Percentiles rank a stretch among this genome's conserved stretches.
These are phyloP conservation scores for Juglanconis oblonga DNA, from an alignment of 2,329 filamentous ascomycete genomes.

Conservation along the genomic window DNA sequence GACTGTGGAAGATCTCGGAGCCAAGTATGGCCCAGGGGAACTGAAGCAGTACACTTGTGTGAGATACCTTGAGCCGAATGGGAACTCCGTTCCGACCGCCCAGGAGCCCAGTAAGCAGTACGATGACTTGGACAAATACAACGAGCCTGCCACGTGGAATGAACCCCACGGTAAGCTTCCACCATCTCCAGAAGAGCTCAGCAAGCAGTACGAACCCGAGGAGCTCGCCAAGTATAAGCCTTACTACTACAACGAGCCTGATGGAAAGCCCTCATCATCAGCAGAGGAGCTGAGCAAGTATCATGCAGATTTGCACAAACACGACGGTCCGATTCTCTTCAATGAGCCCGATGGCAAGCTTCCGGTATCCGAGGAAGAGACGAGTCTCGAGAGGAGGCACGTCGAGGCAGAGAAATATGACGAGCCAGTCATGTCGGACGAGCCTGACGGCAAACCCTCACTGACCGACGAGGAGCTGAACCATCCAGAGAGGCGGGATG, in stretches of 20 bases:
- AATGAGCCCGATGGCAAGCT: too few species aligned
- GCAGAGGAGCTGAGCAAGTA: background rate
- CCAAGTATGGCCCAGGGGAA: conserved; percentile 15
- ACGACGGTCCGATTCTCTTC: too few species aligned
- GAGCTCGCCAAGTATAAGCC: background rate
- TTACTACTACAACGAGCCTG: background rate
- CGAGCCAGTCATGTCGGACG: background rate
- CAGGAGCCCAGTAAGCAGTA: conserved; percentile 25
- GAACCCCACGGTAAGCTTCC: conserved; percentile 21
- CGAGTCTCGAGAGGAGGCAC: too few species aligned
- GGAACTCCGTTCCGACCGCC: conserved; percentile 11
- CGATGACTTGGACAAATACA: conserved; percentile 39
- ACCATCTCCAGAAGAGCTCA: background rate
- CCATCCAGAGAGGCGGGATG: conserved; percentile 32
- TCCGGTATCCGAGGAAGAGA: too few species aligned
- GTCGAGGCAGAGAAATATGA: background rate
- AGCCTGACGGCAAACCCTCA: background rate
- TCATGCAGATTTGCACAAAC: background rate
- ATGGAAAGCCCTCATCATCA: background rate
- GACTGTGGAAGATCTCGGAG: background rate
- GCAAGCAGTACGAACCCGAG: background rate
- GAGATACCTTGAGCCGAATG: conserved; percentile 24
- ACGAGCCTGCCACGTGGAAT: conserved; percentile 20
- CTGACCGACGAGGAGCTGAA: conserved; percentile 23
- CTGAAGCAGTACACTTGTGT: conserved; percentile 23